Base-by-base conservation (phyloP, 352 stramenopile genomes). In the Globisporangium heterothallicum region DNA sequence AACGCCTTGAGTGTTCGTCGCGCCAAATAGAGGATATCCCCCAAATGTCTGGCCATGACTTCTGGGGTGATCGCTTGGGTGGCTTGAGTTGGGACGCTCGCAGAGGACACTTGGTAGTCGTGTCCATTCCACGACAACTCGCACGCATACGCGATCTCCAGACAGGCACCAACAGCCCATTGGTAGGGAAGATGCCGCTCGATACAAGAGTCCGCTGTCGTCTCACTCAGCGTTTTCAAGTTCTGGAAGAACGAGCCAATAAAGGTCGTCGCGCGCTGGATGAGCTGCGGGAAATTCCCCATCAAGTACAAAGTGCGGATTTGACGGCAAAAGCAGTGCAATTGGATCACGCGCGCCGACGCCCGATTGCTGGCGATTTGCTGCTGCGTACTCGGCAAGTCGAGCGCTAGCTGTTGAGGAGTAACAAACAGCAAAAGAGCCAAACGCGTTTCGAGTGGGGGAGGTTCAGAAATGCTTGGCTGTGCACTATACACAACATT, bases 251-350 rank as follows among this genome's bases (percentile, higher is more conserved):
- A 88, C 0, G 63, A 61, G 12, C 68, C 49, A 19, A 90, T 85
- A 47, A 93, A 91, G 4, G 42, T 52, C 0, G 65, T 70, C 4
- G 72, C 66, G 29, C 82, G 78, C 40, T 72, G 42, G 16, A 88
- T 66, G 21, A 93, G 61, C 42, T 88, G 74, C 0, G 63, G 64
- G 44, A 86, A 86, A 34, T 67, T 78, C 12, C 75, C 75, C 70
- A 83, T 87, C 21, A 91, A 59, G 51, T 88, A 89, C 18, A 90
- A 59, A 4, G 70, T 87, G 19, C 78, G 75, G 3, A 93, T 84
- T 53, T 93, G 82, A 0, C 79, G 74, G 49, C 68, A 85, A 45
- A 89, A 93, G 52, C 84, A 86, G 53, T 93, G 86, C 14, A 93
- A 66, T 2, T 76, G 77, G 21, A 88, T 64, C 14, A 85, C 53